Conservation (phyloP, 2,329 filamentous ascomycete genomes). For the Fusarium lyarnte region DNA sequence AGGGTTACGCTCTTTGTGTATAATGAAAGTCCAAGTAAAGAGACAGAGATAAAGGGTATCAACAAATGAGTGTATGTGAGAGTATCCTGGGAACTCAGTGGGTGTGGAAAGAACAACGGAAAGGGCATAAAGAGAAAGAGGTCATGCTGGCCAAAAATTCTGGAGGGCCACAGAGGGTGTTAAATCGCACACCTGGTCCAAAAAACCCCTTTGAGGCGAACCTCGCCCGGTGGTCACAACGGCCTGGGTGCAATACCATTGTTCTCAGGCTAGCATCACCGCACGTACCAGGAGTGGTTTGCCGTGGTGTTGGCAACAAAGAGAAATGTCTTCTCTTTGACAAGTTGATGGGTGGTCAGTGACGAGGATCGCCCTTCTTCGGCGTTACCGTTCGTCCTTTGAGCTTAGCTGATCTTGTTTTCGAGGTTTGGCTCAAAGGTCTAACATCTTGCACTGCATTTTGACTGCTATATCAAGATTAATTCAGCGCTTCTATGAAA, state of each 20-base stretch:
- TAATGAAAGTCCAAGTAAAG: not conserved
- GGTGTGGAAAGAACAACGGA: not conserved
- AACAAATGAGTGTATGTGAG: not conserved
- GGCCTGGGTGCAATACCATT: slow-evolving; percentile 18
- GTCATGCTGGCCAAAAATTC: not conserved
- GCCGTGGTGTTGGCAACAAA: slow-evolving; percentile 22
- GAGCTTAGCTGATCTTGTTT: not conserved
- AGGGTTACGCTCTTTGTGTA: not conserved
- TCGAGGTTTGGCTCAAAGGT: too few species aligned
- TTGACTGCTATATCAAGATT: not conserved
- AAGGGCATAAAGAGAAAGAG: slow-evolving; percentile 12
- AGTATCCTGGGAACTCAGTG: not conserved
- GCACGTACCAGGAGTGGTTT: slow-evolving; percentile 2
- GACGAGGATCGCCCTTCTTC: not conserved
- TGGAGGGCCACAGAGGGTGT: not conserved
- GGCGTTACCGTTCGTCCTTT: slow-evolving; percentile 18
- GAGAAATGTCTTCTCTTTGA: slow-evolving; percentile 16
- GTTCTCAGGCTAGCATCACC: slow-evolving; percentile 6
- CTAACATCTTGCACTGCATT: not conserved
- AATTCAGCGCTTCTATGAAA: not conserved
- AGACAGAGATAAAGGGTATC: not conserved
- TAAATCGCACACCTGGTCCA: slow-evolving; percentile 16
- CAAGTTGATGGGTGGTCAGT: slow-evolving; percentile 17
- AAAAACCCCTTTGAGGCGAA: not conserved
- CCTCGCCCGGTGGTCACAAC: not conserved